A percentile compares a stretch with the other conserved stretches of the same genome.
phyloP scores from a whole-genome alignment of 2,329 filamentous ascomycete genomes.

The Aspergillus nomiae region DNA sequence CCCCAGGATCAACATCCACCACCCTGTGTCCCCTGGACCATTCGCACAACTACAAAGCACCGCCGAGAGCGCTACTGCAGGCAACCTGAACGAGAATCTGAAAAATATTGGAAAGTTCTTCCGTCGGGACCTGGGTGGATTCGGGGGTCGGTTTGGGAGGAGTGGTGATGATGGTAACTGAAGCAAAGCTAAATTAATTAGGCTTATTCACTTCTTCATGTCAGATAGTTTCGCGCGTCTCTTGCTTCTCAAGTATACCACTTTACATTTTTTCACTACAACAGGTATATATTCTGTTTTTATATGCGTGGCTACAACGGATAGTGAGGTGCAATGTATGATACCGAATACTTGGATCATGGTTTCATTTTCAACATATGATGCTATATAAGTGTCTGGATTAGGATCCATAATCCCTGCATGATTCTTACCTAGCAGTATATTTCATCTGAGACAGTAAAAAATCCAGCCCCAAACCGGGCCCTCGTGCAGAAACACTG shows the following conservation, averaged over 20 bases:
- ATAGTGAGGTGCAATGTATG: neutral
- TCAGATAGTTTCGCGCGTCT: neutral
- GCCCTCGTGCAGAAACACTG: neutral
- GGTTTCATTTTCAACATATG: neutral
- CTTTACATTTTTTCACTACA: neutral
- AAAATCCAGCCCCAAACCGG: neutral
- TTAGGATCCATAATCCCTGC: neutral
- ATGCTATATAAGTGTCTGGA: neutral
- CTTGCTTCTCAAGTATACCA: neutral
- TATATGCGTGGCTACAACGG: neutral
- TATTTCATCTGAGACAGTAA: neutral
- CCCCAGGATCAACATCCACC: conserved; percentile 22
- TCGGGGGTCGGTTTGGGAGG: conserved; percentile 70
- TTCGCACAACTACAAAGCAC: conserved; percentile 23
- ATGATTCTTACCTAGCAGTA: neutral
- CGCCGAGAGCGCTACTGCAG: conserved; percentile 50
- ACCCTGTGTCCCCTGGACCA: conserved; percentile 27
- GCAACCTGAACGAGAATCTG: conserved; percentile 86
- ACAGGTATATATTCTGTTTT: neutral
- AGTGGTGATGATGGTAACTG: conserved; percentile 33
- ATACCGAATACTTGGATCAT: neutral
- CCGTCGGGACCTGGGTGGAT: conserved; percentile 76
- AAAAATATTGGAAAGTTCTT: conserved; percentile 98
- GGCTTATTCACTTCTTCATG: neutral
- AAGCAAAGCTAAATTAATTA: neutral